Evolutionary conservation across 2,329 filamentous ascomycete genomes (phyloP), one percentile per base, ranked within the genome.

Genomic region (Hypoxylon sp.): DNA sequence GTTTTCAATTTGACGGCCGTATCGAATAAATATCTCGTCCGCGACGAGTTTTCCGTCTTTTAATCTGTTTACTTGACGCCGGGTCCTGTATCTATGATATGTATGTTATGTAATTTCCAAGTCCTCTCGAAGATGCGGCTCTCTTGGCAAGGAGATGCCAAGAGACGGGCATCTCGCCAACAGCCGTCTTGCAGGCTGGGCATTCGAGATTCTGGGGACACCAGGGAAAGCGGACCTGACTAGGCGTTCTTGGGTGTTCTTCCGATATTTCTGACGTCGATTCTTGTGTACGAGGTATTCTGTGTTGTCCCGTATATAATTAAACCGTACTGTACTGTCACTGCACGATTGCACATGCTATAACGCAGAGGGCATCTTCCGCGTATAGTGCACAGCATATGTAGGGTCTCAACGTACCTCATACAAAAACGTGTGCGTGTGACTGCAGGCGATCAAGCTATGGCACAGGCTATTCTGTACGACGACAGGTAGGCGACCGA

Each of bases 171-270:
- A 70, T 71, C 69, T 67, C 48, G 66, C 63, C 47, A 71, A 33
- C 48, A 33, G 51, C 66, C 58, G 59, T 65, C 59, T 52, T 71
- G 69, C 69, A 71, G 66, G 69, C 69, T 71, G 69, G 69, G 69
- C 69, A 67, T 69, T 66, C 39, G 46, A 58, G 61, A 65, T 70
- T 66, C 61, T 31, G 58, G 63, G 53, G 63, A 64, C 29, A 53
- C 42, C 52, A 60, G 19, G 50, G 47, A 39, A 44, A n/a, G 29
- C 29, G 51, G 51, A 65, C 50, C 58, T 69, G 33, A n/a, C 22
- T 37, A 42, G 63, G 39, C 51, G 33, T 63, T 57, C 48, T 63
- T 54, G 24, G 60, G 37, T 29, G 29, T 58, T 65, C 57, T 61
- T 63, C 55, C 59, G 42, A 58, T 29, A 14, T n/a, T 59, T 59